Percentiles rank a stretch among this genome's conserved stretches.
Evolutionary conservation across 768 basidiomycete genomes (phyloP).

Genomic region (Tricholoma matsutake): DNA sequence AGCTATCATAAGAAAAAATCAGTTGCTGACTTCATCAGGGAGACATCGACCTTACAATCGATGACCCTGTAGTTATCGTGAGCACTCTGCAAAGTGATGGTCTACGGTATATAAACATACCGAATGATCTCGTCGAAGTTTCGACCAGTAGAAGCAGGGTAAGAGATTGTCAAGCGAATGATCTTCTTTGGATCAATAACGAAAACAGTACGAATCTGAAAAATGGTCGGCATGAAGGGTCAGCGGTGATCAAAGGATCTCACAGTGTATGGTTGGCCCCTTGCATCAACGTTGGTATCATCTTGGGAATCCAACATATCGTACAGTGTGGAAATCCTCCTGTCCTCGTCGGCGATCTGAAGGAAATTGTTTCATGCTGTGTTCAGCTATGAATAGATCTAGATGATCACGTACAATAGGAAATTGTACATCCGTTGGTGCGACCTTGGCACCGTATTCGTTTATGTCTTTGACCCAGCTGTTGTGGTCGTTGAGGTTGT

Average conservation of each 20-base stretch:
- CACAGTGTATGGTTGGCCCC: slow-evolving; percentile 93
- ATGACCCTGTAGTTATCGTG: slow-evolving; percentile 50
- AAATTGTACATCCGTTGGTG: slow-evolving; percentile 77
- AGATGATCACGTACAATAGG: slow-evolving; percentile 73
- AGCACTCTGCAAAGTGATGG: slow-evolving; percentile 7
- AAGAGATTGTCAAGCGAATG: slow-evolving; percentile 86
- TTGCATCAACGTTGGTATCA: slow-evolving; percentile 79
- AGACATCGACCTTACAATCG: slow-evolving; percentile 46
- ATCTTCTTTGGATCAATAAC: slow-evolving; percentile 96
- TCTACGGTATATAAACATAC: slow-evolving; percentile 23
- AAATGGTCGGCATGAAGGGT: not conserved
- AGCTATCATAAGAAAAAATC: slow-evolving; percentile 39
- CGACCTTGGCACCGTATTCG: slow-evolving; percentile 66
- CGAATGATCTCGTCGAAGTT: slow-evolving; percentile 73
- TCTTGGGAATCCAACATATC: slow-evolving; percentile 98
- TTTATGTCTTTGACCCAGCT: slow-evolving; percentile 90
- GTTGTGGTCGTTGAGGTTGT: slow-evolving; percentile 79
- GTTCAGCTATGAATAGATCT: slow-evolving; percentile 1
- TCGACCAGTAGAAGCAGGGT: slow-evolving; percentile 94
- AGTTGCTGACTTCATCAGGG: not conserved
- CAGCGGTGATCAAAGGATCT: slow-evolving; percentile 9
- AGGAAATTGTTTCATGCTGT: not conserved
- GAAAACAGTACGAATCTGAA: slow-evolving; percentile 91
- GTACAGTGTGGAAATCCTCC: slow-evolving; percentile 81
- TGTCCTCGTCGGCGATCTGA: slow-evolving; percentile 89